Evolutionary conservation across 441 rosid genomes (phyloP), one percentile per base, ranked within the genome.

Genomic region (Syzygium malaccense): DNA sequence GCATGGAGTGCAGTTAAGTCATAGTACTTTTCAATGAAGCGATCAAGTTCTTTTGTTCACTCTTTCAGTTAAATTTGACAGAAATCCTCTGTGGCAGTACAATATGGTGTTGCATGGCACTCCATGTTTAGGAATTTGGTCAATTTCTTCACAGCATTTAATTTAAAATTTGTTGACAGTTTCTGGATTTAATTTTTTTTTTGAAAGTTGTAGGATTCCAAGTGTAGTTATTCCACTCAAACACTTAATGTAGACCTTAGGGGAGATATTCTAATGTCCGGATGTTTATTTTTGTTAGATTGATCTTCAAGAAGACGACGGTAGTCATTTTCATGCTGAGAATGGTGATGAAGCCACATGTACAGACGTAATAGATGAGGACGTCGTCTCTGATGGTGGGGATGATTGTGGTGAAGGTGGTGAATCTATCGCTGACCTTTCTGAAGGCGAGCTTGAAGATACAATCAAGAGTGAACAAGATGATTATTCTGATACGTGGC

Each of bases 231-330:
- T 71, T 48, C 14, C 48, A 9, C 80, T 37, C 83, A 75, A 41
- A 23, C 49, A 23, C n/a, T 1, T 75, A 75, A 8, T 6, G 51
- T 41, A 75, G 83, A 75, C 83, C 11, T 75, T 41, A 75, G 18
- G 51, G 51, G 51, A 4, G 26, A 14, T 55, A 55, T 75, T 12
- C 54, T 58, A 66, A 53, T 53, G 88, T 55, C n/a, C 86, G 32
- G 88, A 87, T 41, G 85, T 80, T 14, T 85, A 45, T 45, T 6
- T 45, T 88, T 45, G 62, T 87, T 90, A 98, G 99, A 94, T 98
- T 92, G 99, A 98, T 93, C 94, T 92, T 87, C 92, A 94, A 88
- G 95, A 93, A 86, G 96, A 93, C 68, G 91, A 68, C 83, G 89
- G 91, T 66, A 86, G 87, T 86, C 84, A 86, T 66, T 89, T 91